Evolutionary conservation across 1,284 basidiomycete species (phyloP).

Genomic region (Ganoderma lingzhi): DNA sequence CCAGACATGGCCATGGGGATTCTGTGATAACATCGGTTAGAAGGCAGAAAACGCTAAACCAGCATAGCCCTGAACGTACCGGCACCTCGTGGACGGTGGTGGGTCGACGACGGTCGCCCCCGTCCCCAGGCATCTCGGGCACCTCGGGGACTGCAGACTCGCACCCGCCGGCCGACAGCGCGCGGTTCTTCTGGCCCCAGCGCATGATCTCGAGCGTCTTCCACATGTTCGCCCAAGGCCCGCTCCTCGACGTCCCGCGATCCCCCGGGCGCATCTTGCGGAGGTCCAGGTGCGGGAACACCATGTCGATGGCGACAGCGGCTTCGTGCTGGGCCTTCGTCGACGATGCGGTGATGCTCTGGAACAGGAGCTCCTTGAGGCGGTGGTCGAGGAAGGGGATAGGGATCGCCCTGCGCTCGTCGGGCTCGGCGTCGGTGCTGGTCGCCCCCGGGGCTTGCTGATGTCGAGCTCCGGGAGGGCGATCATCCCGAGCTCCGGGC

Average conservation of each 20-base stretch:
- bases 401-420: background rate
- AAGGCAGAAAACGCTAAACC: no score
- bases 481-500: background rate
- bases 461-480: background rate
- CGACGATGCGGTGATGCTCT: background rate
- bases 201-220: slow-evolving; percentile 6
- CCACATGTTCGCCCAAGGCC: background rate
- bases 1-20: background rate
- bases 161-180: background rate
- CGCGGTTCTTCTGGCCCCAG: background rate
- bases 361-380: background rate
- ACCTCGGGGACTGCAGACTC: background rate
- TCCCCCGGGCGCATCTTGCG: background rate
- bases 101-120: background rate
- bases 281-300: background rate
- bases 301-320: background rate
- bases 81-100: background rate
- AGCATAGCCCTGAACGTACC: background rate
- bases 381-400: background rate
- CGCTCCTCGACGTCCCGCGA: background rate
- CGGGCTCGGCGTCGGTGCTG: background rate
- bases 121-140: background rate
- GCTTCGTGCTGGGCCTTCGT: background rate
- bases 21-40: background rate
- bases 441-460: background rate